phyloP scores from a whole-genome alignment of 148 eudicot species.

The Vaccinium corymbosum region DNA sequence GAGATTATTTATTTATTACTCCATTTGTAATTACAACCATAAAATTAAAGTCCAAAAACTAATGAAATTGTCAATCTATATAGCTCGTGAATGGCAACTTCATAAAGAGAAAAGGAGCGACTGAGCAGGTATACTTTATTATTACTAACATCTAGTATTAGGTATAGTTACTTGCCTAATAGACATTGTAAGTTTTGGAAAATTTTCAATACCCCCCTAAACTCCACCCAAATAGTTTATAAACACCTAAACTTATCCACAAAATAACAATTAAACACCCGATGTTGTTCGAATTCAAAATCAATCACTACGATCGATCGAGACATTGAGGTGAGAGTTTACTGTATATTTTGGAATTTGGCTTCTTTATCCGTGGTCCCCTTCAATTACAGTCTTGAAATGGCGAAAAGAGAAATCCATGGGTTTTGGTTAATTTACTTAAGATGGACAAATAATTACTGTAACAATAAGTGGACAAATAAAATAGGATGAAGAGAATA shows the following conservation, averaged over 20 bases:
- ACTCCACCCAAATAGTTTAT: background rate
- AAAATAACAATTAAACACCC: background rate
- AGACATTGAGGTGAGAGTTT: background rate
- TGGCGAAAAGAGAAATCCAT: too few relatives aligned
- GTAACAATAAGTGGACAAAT: background rate
- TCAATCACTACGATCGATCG: background rate
- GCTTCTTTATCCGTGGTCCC: too few relatives aligned
- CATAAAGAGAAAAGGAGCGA: constrained; percentile 65
- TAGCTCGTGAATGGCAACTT: constrained; percentile 63
- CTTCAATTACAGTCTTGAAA: too few relatives aligned
- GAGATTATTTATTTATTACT: background rate
- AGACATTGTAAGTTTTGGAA: background rate
- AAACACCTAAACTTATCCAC: background rate
- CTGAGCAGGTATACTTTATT: constrained; percentile 52
- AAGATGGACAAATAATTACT: background rate
- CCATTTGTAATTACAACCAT: background rate
- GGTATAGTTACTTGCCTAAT: too few relatives aligned
- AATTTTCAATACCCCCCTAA: background rate
- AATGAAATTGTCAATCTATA: background rate
- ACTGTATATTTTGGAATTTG: background rate
- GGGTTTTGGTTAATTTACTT: too few relatives aligned
- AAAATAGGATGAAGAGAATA: background rate
- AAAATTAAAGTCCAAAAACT: background rate
- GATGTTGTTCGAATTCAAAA: background rate
- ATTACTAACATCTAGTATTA: background rate